These are phyloP conservation scores for Hygrocybe coccinea DNA, from an alignment of 768 basidiomycete species.

Conservation along the genomic window DNA sequence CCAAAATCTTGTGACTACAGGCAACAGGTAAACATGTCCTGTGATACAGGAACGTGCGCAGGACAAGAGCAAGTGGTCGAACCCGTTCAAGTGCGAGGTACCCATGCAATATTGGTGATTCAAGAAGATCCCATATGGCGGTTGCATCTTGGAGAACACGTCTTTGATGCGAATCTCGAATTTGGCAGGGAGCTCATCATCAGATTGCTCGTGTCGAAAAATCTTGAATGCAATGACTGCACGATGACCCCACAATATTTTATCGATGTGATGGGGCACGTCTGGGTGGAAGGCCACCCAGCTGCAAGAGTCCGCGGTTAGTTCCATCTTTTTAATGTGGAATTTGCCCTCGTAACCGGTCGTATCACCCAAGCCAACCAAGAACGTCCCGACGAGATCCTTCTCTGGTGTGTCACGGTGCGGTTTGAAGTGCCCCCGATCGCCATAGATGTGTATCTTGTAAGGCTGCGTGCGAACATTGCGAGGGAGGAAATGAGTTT, in stretches of 20 bases:
- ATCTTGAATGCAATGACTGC: constrained; percentile 31
- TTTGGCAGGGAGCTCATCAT: constrained; percentile 4
- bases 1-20: constrained; percentile 12
- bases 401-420: constrained; percentile 28
- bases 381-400: constrained; percentile 30
- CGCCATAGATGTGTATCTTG: constrained; percentile 31
- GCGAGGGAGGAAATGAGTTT: constrained; percentile 15
- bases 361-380: constrained; percentile 28
- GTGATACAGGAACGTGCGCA: constrained; percentile 9
- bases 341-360: neutral
- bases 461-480: constrained; percentile 27
- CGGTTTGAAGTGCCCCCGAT: constrained; percentile 23
- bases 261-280: constrained; percentile 19
- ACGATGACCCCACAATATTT: constrained; percentile 18
- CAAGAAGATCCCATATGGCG: constrained; percentile 24
- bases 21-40: constrained; percentile 16
- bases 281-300: constrained; percentile 33
- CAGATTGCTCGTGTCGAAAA: constrained; percentile 14
- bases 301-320: constrained; percentile 4
- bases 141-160: constrained; percentile 7
- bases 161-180: constrained; percentile 2
- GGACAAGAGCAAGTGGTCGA: constrained; percentile 19
- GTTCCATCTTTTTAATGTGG: neutral
- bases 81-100: constrained; percentile 19
- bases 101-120: constrained; percentile 25